Conservation (phyloP, 1,139 yeast species). For the Sugiyamaella novakii region DNA sequence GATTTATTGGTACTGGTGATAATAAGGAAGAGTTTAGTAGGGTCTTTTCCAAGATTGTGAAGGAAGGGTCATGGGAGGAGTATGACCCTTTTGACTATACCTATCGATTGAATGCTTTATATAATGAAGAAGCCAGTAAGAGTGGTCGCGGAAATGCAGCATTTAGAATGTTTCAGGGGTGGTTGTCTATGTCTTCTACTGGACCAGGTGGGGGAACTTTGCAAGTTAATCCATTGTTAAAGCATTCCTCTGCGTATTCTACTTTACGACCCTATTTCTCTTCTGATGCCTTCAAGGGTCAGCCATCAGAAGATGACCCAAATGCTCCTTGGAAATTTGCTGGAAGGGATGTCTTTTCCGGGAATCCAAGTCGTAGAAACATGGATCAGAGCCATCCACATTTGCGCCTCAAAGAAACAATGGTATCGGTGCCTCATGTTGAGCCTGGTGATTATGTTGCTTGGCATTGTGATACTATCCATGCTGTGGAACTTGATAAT, state of each 20-base stretch:
- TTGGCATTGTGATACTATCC: slow-evolving; percentile 55
- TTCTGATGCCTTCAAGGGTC: slow-evolving; percentile 28
- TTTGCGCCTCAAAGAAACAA: slow-evolving; percentile 31
- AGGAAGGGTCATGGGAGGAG: slow-evolving; percentile 52
- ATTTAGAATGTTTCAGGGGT: slow-evolving; percentile 53
- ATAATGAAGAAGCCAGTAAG: slow-evolving; percentile 21
- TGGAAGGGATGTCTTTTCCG: slow-evolving; percentile 24
- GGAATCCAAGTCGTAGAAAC: slow-evolving; percentile 22
- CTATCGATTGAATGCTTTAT: slow-evolving; percentile 43
- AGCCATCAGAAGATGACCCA: slow-evolving; percentile 25
- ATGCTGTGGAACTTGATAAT: slow-evolving; percentile 51
- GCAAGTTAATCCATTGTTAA: slow-evolving; percentile 45
- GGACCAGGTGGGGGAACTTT: slow-evolving; percentile 52
- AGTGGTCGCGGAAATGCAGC: slow-evolving; percentile 28
- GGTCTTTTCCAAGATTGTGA: slow-evolving; percentile 21
- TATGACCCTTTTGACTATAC: slow-evolving; percentile 51
- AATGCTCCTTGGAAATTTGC: slow-evolving; percentile 29
- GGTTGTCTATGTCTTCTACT: slow-evolving; percentile 48
- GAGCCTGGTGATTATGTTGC: slow-evolving; percentile 48
- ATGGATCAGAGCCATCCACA: slow-evolving; percentile 34
- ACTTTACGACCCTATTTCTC: slow-evolving; percentile 52
- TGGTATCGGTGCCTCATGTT: slow-evolving; percentile 36
- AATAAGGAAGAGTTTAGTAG: slow-evolving; percentile 21
- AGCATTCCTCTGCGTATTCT: slow-evolving; percentile 47
- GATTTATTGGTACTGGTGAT: slow-evolving; percentile 34